Conservation (phyloP, 345 rosid genomes). For the Firmiana major region DNA sequence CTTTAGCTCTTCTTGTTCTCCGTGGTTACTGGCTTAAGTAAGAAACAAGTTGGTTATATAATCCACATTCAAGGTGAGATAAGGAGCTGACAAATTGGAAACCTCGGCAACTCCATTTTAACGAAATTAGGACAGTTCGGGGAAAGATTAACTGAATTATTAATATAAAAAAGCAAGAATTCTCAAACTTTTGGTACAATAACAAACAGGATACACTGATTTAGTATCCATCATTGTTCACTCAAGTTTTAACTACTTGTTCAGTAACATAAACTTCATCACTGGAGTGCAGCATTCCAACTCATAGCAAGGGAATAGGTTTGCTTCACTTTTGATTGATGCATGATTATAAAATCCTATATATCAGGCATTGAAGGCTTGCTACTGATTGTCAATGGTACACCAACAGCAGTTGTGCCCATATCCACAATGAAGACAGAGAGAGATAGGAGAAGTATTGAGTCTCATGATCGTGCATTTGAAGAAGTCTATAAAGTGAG, state of each 20-base stretch:
- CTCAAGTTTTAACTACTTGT: background rate
- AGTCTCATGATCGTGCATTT: conserved; percentile 1
- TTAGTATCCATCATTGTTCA: background rate
- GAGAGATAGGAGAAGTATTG: background rate
- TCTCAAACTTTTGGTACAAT: background rate
- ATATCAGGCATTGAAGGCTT: background rate
- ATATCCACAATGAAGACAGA: background rate
- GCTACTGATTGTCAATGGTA: background rate
- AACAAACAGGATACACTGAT: background rate
- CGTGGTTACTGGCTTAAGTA: background rate
- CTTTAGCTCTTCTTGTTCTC: background rate
- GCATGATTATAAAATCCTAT: background rate
- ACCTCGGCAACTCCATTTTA: background rate
- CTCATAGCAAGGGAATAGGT: background rate
- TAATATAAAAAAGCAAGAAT: background rate
- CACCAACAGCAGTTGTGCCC: background rate
- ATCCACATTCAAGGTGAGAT: too few relatives aligned
- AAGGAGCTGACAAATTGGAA: too few relatives aligned
- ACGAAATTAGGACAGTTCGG: background rate
- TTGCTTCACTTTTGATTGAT: background rate
- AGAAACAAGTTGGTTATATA: background rate
- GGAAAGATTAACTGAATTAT: background rate
- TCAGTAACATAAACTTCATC: background rate
- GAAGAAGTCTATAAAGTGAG: conserved; percentile 2
- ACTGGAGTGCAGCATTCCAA: background rate